Evolutionary conservation across 2,329 filamentous ascomycete genomes (phyloP), one percentile per base, ranked within the genome.

Genomic region (Fusarium nanum): DNA sequence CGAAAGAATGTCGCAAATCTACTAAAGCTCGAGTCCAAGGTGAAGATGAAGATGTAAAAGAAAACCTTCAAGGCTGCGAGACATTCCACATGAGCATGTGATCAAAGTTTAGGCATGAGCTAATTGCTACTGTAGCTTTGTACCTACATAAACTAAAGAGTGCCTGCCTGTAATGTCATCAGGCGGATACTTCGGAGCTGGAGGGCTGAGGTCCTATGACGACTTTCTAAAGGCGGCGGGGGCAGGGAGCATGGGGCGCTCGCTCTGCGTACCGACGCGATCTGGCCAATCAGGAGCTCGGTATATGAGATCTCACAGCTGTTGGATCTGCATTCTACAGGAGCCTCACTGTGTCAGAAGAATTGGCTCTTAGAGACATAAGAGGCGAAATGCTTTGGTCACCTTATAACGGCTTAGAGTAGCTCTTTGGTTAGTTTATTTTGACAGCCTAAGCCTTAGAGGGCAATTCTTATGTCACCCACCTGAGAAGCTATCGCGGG

Each of bases 21-120:
- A 71, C n/a, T n/a, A 22, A 40, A 47, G 47, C 40, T 54, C 20
- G 25, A 56, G 59, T 23, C 59, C 50, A 45, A 49, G 40, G 48
- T 49, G 46, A 46, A 57, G 57, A 32, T 60, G 60, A 50, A 49
- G 34, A 56, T 58, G 56, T 25, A 55, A 25, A 55, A 58, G 47
- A 47, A 61, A 47, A 58, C 34, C 13, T 47, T 49, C 47, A 30
- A 72, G 53, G 68, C 60, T 53, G 58, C 40, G 55, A 74, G 49
- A 73, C 69, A 74, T 74, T 59, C 56, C 41, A 63, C 68, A 68
- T 64, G 57, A 45, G 71, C 73, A 75, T 74, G 74, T 75, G 73
- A 75, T 67, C 34, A 49, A 61, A 37, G 52, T 57, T 41, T n/a
- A 55, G 40, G 55, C 42, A 44, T 60, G 49, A 56, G 65, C 60